Conservation (phyloP, 2,329 filamentous ascomycete species). For the Stagonosporopsis chrysanthemi region DNA sequence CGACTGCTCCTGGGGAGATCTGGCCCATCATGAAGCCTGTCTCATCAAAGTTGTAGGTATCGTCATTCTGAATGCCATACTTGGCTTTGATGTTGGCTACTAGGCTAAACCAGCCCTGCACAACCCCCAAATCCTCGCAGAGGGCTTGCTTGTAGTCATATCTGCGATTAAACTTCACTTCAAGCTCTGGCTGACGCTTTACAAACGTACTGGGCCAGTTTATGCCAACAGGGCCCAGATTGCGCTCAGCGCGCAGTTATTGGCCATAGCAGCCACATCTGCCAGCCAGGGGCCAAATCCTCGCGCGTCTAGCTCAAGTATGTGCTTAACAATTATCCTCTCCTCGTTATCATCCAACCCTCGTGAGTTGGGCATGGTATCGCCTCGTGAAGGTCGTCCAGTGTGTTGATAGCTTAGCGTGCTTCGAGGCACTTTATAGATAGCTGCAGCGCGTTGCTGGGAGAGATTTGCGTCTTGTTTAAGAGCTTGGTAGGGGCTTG, state of each 20-base stretch:
- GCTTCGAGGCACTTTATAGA: neutral
- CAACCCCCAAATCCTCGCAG: neutral
- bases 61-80: too few relatives aligned
- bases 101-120: neutral
- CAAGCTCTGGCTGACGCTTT: neutral
- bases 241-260: neutral
- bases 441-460: slow-evolving; percentile 6
- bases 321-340: neutral
- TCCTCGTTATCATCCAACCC: neutral
- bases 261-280: neutral
- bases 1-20: slow-evolving; percentile 1
- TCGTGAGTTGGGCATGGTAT: slow-evolving; percentile 1
- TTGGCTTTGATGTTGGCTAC: neutral
- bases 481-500: slow-evolving; percentile 5
- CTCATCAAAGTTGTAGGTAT: slow-evolving; percentile 13
- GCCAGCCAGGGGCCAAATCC: neutral
- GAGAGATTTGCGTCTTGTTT: slow-evolving; percentile 4
- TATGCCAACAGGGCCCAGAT: neutral
- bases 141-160: neutral
- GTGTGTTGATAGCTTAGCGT: neutral
- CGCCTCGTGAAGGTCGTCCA: slow-evolving; percentile 1
- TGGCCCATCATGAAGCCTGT: slow-evolving; percentile 17
- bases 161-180: neutral
- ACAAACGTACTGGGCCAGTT: slow-evolving; percentile 1
- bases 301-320: neutral